Conservation (phyloP, 768 basidiomycete genomes). For the Rhizopogon sp. region DNA sequence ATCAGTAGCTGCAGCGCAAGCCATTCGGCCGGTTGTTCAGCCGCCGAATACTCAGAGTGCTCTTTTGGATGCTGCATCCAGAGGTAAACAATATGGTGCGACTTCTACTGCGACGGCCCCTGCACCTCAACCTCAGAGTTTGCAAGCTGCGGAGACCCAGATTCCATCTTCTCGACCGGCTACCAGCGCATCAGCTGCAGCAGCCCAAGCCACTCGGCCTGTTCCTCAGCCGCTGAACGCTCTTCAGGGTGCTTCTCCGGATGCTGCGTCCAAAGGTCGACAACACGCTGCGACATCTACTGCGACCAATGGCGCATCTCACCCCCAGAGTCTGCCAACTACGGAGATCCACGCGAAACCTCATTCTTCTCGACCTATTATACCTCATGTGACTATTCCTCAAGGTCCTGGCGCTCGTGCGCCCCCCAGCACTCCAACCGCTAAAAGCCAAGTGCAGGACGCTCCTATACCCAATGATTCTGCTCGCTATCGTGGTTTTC, state of each 20-base stretch:
- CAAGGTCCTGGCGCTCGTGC: conserved; percentile 9
- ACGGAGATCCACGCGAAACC: conserved; percentile 14
- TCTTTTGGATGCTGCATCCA: background rate
- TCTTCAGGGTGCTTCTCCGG: background rate
- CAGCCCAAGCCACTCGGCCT: background rate
- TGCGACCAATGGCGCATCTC: background rate
- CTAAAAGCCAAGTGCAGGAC: conserved; percentile 19
- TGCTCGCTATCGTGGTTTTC: conserved; percentile 16
- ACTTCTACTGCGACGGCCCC: background rate
- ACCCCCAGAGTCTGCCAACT: background rate
- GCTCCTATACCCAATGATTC: conserved; percentile 12
- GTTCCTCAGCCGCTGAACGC: background rate
- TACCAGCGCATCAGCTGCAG: background rate
- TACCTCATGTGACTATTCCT: conserved; percentile 8
- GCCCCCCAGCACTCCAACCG: conserved; percentile 7
- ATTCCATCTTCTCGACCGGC: conserved; percentile 16
- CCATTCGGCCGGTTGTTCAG: background rate
- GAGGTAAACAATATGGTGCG: background rate
- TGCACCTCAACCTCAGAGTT: background rate
- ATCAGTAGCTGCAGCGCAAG: background rate
- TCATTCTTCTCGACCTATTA: conserved; percentile 15
- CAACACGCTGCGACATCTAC: background rate
- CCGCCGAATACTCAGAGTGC: background rate
- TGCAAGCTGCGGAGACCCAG: conserved; percentile 11
- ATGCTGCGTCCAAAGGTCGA: background rate